Conservation (phyloP, 1,284 basidiomycete genomes). For the Lignosus rhinocerotis region DNA sequence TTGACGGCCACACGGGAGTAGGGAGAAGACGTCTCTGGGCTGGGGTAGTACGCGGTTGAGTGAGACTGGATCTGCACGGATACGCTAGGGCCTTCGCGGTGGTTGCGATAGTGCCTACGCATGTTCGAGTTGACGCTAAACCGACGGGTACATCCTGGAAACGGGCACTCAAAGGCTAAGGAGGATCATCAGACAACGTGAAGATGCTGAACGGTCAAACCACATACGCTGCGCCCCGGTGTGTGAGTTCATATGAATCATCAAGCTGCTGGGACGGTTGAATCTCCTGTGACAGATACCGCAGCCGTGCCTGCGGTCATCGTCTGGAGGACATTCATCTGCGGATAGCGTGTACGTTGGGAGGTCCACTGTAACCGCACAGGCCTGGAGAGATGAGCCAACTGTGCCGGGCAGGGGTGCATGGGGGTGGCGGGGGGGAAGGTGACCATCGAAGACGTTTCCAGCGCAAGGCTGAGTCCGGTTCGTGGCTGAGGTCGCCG, state of each 20-base stretch:
- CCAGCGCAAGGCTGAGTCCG: not conserved
- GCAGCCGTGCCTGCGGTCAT: conserved; percentile 60
- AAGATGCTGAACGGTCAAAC: not conserved
- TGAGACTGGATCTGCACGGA: not conserved
- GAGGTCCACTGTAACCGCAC: conserved; percentile 1
- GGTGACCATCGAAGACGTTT: not conserved
- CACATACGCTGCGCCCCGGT: conserved; percentile 72
- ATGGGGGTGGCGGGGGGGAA: not conserved
- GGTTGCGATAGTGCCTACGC: conserved; percentile 75
- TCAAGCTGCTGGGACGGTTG: conserved; percentile 75
- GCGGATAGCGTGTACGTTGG: conserved; percentile 18
- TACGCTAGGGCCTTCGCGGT: conserved; percentile 32
- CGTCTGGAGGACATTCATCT: conserved; percentile 26
- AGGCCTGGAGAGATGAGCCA: conserved; percentile 1
- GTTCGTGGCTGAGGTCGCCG: not conserved
- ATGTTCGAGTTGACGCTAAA: conserved; percentile 85
- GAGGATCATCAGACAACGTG: conserved; percentile 3
- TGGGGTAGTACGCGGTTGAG: conserved; percentile 3
- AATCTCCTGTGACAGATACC: conserved; percentile 69
- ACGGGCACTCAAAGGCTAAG: conserved; percentile 71
- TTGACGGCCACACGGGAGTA: conserved; percentile 3
- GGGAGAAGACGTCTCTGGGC: conserved; percentile 3
- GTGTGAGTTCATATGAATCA: conserved; percentile 76
- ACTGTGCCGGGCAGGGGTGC: not conserved
- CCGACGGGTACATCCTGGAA: conserved; percentile 68